phyloP scores from a whole-genome alignment of 139 green algal species.

The Yamagishiella unicocca region DNA sequence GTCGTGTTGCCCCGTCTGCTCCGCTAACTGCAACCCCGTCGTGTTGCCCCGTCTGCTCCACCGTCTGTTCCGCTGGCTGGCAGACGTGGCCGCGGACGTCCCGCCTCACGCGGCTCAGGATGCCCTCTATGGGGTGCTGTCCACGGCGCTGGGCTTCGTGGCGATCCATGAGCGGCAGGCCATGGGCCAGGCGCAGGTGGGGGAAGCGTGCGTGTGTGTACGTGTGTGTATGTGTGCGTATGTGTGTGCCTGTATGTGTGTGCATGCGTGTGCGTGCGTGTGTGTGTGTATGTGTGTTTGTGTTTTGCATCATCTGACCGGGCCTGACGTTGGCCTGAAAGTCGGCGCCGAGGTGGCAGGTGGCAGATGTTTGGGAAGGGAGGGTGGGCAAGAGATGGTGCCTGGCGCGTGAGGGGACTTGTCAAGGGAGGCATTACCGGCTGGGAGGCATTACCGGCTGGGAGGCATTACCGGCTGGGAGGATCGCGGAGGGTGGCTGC shows the following conservation, averaged over 20 bases:
- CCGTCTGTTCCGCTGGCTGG: too few species aligned
- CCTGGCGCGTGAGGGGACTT: neutral
- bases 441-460: neutral
- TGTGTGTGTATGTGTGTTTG: neutral
- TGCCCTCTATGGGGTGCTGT: neutral
- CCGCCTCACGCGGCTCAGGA: neutral
- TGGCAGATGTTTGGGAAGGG: neutral
- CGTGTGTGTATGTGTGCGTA: neutral
- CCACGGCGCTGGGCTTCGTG: neutral
- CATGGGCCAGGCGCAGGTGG: constrained; percentile 26
- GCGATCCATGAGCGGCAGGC: constrained; percentile 4
- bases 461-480: too few species aligned
- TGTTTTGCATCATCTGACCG: too few species aligned
- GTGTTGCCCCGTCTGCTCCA: neutral
- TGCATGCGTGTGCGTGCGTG: neutral
- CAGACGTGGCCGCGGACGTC: neutral
- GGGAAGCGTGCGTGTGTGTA: too few species aligned
- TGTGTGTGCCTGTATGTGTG: neutral
- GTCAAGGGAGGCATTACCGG: neutral
- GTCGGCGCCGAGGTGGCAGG: neutral
- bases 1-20: neutral
- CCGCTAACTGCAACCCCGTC: neutral
- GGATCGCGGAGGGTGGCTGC: too few species aligned
- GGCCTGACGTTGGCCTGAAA: neutral
- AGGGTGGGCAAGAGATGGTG: neutral